Evolutionary conservation across 345 rosid genomes (phyloP), one percentile per base, ranked within the genome.

Genomic region (Eucalyptus albens): DNA sequence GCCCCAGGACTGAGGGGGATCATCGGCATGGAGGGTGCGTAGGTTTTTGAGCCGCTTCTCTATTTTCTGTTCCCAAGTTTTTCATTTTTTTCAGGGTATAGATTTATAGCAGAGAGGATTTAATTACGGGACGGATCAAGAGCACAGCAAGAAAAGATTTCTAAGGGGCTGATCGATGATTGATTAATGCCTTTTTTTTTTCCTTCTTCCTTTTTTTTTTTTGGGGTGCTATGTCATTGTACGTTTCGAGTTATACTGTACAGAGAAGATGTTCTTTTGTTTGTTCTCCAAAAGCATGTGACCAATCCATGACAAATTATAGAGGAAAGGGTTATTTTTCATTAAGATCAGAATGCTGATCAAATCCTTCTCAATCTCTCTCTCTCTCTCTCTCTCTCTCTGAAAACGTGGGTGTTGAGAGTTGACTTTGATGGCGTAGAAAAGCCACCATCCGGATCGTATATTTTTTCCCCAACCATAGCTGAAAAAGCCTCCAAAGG

Each of bases 1-100:
- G 2, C 89, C 95, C 87, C 90, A 77, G 29, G 90, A 92, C 47
- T 94, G 91, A 93, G n/a, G 29, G 29, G 62, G 29, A 15, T 21
- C 72, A 1, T 10, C 62, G 29, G 44, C 49, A 12, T 1, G 31
- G 77, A 33, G 77, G 47, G 15, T 22, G 77, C 15, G 85, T 11
- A 3, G 85, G 47, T 40, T 40, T 11, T 77, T 22, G 47, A 11
- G 85, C 9, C 47, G 29, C 85, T 77, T 77, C 85, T 77, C 27
- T 21, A 40, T 12, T 12, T 77, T 40, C 47, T 40, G 85, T 11
- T 77, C 85, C 85, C 27, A 21, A 11, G 47, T 21, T 77, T 77
- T 77, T 40, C 47, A 6, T 69, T 33, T 72, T 72, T 37, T 77
- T 19, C 24, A 42, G 83, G 47, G 83, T 22, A 77, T 77, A 37